A percentile compares a stretch with the other conserved stretches of the same genome.
Evolutionary conservation across 306 rosid species (phyloP).

Genomic region (Castanopsis chinensis): DNA sequence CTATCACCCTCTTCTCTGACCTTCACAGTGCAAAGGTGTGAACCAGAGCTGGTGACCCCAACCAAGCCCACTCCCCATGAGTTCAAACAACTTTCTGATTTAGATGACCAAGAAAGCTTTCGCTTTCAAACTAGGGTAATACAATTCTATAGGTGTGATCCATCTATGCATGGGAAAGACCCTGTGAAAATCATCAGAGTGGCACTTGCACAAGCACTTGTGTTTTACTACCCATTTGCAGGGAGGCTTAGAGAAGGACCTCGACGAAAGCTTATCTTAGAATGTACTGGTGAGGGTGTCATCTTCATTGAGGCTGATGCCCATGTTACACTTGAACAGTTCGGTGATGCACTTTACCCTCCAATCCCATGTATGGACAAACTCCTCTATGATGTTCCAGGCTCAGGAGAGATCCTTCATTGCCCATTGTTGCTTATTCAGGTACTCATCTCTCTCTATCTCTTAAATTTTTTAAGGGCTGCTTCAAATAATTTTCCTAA

Average conservation of each 20-base stretch:
- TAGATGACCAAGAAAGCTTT: slow-evolving; percentile 38
- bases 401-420: too few species aligned
- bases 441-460: too few species aligned
- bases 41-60: slow-evolving; percentile 28
- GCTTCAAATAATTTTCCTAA: too few species aligned
- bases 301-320: too few species aligned
- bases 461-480: too few species aligned
- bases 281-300: too few species aligned
- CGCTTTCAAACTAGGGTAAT: slow-evolving; percentile 35
- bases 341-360: too few species aligned
- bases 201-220: slow-evolving; percentile 29
- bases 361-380: too few species aligned
- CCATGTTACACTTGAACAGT: too few species aligned
- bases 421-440: too few species aligned
- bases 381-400: too few species aligned
- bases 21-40: slow-evolving; percentile 19
- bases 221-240: slow-evolving; percentile 39
- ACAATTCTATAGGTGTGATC: slow-evolving; percentile 27
- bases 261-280: slow-evolving; percentile 13
- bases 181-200: slow-evolving; percentile 24
- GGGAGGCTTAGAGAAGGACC: slow-evolving; percentile 38
- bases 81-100: slow-evolving; percentile 32
- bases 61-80: slow-evolving; percentile 28
- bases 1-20: not conserved
- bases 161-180: slow-evolving; percentile 31